These are phyloP conservation scores for Penicillium sp. DNA, from an alignment of 2,329 filamentous ascomycete genomes.

Conservation along the genomic window DNA sequence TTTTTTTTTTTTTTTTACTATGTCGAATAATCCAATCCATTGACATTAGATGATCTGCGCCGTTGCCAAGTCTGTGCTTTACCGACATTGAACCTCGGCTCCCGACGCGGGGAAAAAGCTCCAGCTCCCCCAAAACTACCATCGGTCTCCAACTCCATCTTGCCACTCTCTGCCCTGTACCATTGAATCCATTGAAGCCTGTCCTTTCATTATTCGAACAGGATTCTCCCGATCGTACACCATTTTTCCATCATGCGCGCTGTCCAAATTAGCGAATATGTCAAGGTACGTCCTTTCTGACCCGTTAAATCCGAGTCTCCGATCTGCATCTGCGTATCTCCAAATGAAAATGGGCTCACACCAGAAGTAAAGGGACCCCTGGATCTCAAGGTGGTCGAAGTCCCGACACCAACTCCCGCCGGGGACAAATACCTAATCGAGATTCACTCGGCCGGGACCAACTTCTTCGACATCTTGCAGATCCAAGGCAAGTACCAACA, in stretches of 20 bases:
- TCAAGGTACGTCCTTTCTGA: slow-evolving; percentile 55
- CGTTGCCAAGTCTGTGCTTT: not conserved
- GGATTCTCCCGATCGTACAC: not conserved
- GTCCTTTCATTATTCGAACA: not conserved
- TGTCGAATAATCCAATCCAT: not conserved
- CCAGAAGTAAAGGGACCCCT: slow-evolving; percentile 61
- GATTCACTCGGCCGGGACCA: slow-evolving; percentile 82
- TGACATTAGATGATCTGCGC: not conserved
- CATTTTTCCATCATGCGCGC: slow-evolving; percentile 62
- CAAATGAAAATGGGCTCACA: not conserved
- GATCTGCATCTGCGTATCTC: slow-evolving; percentile 10
- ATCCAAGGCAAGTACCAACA: slow-evolving; percentile 94
- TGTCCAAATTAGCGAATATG: slow-evolving; percentile 71
- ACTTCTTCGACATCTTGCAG: slow-evolving; percentile 97
- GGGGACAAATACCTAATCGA: slow-evolving; percentile 79
- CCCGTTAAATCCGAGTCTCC: not conserved
- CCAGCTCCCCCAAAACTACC: not conserved
- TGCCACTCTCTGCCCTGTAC: not conserved
- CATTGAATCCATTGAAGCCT: not conserved
- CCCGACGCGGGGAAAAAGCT: slow-evolving; percentile 19
- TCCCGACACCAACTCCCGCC: slow-evolving; percentile 71
- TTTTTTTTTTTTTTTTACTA: not conserved
- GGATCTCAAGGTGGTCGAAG: slow-evolving; percentile 70
- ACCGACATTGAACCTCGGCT: slow-evolving; percentile 24
- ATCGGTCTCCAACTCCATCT: not conserved